Percentiles rank a stretch among this genome's conserved stretches.
Conservation (phyloP, 148 eudicot genomes). For the Silene conica region DNA sequence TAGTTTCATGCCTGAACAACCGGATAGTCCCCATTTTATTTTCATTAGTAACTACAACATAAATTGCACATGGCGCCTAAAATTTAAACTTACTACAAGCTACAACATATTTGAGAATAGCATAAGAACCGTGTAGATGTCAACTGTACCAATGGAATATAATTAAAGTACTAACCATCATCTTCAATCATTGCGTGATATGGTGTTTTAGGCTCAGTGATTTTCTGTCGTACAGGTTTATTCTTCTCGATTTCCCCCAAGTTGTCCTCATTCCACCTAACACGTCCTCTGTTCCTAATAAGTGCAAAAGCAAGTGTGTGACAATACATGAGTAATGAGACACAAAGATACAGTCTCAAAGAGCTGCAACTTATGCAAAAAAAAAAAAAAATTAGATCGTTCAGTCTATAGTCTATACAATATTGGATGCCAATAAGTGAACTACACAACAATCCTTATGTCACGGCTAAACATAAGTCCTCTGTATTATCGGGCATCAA, state of each 20-base stretch:
- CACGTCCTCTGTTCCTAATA: slow-evolving; percentile 49
- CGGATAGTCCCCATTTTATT: background rate
- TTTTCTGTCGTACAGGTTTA: slow-evolving; percentile 94
- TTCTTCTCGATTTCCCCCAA: slow-evolving; percentile 82
- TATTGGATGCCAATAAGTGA: background rate
- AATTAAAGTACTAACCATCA: slow-evolving; percentile 46
- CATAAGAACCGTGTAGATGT: background rate
- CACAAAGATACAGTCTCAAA: background rate
- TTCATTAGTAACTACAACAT: background rate
- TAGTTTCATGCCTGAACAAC: background rate
- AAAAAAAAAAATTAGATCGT: background rate
- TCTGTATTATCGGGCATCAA: background rate
- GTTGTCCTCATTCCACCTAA: slow-evolving; percentile 84
- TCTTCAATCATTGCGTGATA: slow-evolving; percentile 78
- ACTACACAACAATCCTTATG: background rate
- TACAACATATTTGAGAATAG: background rate
- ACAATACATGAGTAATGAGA: background rate
- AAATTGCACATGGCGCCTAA: background rate
- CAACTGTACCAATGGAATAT: background rate
- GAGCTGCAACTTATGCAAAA: background rate
- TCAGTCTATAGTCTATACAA: background rate
- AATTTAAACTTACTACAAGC: background rate
- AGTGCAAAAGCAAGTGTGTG: slow-evolving; percentile 7
- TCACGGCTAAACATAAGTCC: background rate
- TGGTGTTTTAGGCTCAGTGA: slow-evolving; percentile 96